phyloP scores from a whole-genome alignment of 495 filamentous ascomycete species.

The Aspergillus incahuasiensis region DNA sequence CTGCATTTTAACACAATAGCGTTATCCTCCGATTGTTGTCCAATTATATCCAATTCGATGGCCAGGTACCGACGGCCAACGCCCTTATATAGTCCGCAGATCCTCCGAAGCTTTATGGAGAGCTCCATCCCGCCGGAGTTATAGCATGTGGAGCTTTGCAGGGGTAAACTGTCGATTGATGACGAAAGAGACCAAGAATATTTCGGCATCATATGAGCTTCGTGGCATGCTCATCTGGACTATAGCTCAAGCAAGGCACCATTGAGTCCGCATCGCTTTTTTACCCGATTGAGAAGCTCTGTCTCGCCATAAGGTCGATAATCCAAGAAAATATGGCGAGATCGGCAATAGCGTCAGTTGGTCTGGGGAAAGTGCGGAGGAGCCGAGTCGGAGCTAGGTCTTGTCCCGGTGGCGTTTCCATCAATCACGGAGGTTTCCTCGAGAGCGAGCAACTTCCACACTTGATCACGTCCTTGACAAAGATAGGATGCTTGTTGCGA shows the following conservation, averaged over 20 bases:
- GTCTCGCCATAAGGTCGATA: background rate
- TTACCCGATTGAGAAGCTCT: background rate
- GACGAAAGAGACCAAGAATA: background rate
- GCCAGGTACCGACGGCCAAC: background rate
- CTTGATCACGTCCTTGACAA: no score
- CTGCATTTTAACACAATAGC: conserved; percentile 5
- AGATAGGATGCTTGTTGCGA: no score
- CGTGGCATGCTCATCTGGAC: background rate
- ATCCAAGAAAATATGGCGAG: background rate
- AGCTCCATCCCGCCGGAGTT: conserved; percentile 31
- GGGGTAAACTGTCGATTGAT: background rate
- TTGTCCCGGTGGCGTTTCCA: conserved; percentile 11
- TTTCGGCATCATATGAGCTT: background rate
- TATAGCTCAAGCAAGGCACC: background rate
- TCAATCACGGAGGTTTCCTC: conserved; percentile 10
- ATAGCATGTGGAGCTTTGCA: background rate
- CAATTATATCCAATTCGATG: background rate
- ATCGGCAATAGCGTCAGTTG: background rate
- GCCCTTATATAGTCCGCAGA: background rate
- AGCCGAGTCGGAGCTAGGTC: background rate
- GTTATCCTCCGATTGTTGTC: background rate
- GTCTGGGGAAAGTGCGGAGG: conserved; percentile 9
- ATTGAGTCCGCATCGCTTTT: background rate
- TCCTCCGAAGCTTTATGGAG: background rate
- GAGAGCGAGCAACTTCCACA: no score